Evolutionary conservation across 2,329 filamentous ascomycete genomes (phyloP).

Genomic region (Fusarium decemcellulare): DNA sequence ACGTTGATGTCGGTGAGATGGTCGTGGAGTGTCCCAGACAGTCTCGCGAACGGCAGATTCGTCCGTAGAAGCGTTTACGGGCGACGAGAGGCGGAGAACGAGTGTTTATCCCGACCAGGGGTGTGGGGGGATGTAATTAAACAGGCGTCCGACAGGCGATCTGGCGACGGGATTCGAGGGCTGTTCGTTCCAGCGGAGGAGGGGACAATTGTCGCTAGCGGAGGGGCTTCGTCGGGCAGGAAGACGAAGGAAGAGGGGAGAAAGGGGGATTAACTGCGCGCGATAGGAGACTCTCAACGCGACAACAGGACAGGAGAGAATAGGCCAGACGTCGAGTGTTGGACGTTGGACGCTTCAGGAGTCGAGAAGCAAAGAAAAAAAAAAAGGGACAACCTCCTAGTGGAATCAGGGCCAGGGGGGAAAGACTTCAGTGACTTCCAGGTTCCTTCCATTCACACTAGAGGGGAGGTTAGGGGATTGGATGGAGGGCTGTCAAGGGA

Average conservation of each 20-base stretch:
- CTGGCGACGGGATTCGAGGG: constrained; percentile 37
- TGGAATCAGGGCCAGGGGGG: constrained; percentile 34
- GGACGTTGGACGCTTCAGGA: constrained; percentile 34
- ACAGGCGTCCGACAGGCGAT: constrained; percentile 42
- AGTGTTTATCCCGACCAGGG: constrained; percentile 47
- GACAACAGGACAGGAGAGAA: constrained; percentile 24
- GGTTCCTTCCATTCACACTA: constrained; percentile 37
- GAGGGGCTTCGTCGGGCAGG: constrained; percentile 29
- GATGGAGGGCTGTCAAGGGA: constrained; percentile 39
- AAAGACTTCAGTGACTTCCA: constrained; percentile 27
- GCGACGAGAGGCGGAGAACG: constrained; percentile 30
- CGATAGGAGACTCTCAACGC: constrained; percentile 17
- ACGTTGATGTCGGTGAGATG: constrained; percentile 36
- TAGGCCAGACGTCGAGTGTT: constrained; percentile 18
- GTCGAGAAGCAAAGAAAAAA: constrained; percentile 30
- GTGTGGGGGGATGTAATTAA: constrained; percentile 48
- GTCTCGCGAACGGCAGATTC: constrained; percentile 39
- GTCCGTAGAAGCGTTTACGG: constrained; percentile 28
- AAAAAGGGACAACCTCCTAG: constrained; percentile 33
- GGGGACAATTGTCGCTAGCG: constrained; percentile 32
- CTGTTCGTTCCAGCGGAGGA: constrained; percentile 44
- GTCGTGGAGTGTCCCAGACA: constrained; percentile 38
- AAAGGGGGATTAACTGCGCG: constrained; percentile 17
- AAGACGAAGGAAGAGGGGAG: constrained; percentile 21
- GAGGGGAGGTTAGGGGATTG: constrained; percentile 21